Conservation (phyloP, 345 rosid genomes). For the Kernera saxatilis region DNA sequence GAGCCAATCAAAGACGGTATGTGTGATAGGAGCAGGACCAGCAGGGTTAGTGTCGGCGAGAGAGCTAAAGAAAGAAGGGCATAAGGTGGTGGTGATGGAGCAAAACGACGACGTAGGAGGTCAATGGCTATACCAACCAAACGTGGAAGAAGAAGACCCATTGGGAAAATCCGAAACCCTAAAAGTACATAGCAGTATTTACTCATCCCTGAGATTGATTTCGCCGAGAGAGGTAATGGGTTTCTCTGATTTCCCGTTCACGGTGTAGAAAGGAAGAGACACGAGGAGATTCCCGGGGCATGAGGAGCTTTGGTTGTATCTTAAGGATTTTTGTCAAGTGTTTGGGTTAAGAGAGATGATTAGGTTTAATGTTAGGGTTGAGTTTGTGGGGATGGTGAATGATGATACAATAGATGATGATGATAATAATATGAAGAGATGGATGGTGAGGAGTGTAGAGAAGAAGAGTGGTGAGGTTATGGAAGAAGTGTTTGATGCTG, state of each 20-base stretch:
- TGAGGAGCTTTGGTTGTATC: conserved; percentile 67
- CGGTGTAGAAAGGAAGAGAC: conserved; percentile 58
- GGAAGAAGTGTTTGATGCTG: conserved; percentile 84
- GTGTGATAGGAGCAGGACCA: conserved; percentile 91
- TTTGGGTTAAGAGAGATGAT: conserved; percentile 67
- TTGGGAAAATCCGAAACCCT: conserved; percentile 38
- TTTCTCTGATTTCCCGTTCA: conserved; percentile 73
- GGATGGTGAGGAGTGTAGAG: conserved; percentile 65
- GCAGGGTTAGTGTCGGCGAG: conserved; percentile 81
- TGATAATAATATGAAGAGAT: conserved; percentile 47
- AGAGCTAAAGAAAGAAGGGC: conserved; percentile 77
- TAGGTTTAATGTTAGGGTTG: conserved; percentile 71
- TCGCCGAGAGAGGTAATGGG: conserved; percentile 90
- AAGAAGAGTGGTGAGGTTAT: conserved; percentile 30
- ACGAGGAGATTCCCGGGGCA: conserved; percentile 80
- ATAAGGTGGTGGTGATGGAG: conserved; percentile 58
- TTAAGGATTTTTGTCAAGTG: conserved; percentile 57
- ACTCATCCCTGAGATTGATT: conserved; percentile 55
- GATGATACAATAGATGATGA: conserved; percentile 39
- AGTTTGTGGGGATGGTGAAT: conserved; percentile 46
- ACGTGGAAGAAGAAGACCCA: conserved; percentile 50
- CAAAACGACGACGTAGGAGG: conserved; percentile 84
- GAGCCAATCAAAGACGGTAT: conserved; percentile 38
- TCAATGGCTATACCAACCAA: conserved; percentile 72
- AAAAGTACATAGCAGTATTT: conserved; percentile 73